Evolutionary conservation across 1,284 basidiomycete genomes (phyloP).

Genomic region (Cronartium quercuum): DNA sequence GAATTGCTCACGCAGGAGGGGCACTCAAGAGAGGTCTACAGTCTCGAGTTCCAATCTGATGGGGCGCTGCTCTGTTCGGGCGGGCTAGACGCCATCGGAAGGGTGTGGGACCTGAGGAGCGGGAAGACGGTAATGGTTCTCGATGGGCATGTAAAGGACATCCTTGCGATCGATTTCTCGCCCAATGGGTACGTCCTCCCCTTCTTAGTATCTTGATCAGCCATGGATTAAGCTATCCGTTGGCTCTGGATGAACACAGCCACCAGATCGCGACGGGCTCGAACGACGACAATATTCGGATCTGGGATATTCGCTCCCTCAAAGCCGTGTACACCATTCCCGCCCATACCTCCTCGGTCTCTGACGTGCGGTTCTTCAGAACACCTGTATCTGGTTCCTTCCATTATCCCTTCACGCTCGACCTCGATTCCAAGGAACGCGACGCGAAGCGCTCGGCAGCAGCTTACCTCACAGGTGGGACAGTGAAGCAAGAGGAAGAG

Average conservation of each 20-base stretch:
- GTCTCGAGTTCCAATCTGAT: constrained; percentile 90
- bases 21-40: constrained; percentile 93
- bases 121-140: constrained; percentile 96
- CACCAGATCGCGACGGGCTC: constrained; percentile 95
- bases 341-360: constrained; percentile 86
- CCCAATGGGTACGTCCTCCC: constrained; percentile 71
- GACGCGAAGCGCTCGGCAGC: constrained; percentile 37
- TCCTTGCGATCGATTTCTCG: constrained; percentile 84
- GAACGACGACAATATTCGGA: constrained; percentile 92
- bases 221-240: constrained; percentile 3
- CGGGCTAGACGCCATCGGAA: constrained; percentile 90
- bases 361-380: constrained; percentile 90
- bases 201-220: background rate
- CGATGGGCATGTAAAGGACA: constrained; percentile 91
- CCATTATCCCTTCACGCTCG: constrained; percentile 49
- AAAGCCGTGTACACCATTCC: constrained; percentile 93
- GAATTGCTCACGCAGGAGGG: constrained; percentile 91
- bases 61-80: constrained; percentile 87
- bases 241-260: constrained; percentile 51
- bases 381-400: constrained; percentile 46
- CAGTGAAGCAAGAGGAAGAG: constrained; percentile 21
- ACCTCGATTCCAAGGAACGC: constrained; percentile 41
- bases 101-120: constrained; percentile 93
- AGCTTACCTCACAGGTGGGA: constrained; percentile 30
- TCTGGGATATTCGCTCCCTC: constrained; percentile 95